Conservation (phyloP, 176 grass and related monocot genomes). For the Canna indica region DNA sequence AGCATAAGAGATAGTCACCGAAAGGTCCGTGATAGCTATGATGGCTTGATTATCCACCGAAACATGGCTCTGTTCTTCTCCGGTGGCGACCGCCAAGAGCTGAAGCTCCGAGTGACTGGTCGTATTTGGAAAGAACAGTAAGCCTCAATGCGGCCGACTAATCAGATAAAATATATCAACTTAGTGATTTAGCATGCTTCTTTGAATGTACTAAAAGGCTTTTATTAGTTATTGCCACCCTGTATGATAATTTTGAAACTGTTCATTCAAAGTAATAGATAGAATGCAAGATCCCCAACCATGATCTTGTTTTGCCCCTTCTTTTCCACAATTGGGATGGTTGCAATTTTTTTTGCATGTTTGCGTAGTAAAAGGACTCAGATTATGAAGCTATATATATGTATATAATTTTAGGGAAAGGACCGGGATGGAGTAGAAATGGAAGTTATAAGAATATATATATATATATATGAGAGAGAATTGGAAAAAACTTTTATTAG, state of each 20-base stretch:
- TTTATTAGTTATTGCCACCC: background rate
- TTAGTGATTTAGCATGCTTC: background rate
- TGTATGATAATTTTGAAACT: background rate
- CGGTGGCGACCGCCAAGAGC: background rate
- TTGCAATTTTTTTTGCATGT: no score
- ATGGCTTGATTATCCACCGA: constrained; percentile 10
- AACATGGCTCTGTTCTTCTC: constrained; percentile 14
- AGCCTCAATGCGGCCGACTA: background rate
- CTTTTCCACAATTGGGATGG: no score
- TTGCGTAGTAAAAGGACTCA: no score
- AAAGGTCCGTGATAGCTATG: constrained; percentile 7
- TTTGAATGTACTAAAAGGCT: background rate
- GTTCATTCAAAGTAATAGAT: background rate
- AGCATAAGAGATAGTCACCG: constrained; percentile 9
- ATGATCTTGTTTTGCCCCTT: background rate
- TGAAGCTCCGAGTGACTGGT: constrained; percentile 5
- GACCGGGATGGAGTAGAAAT: no score
- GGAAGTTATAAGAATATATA: no score
- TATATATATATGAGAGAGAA: no score
- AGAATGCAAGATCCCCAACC: background rate
- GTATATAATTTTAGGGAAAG: no score
- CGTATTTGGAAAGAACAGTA: constrained; percentile 9
- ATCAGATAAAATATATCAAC: background rate
- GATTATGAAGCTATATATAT: no score
- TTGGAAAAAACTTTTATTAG: no score